phyloP scores from a whole-genome alignment of 2,329 filamentous ascomycete species.

The Onygenales sp. region DNA sequence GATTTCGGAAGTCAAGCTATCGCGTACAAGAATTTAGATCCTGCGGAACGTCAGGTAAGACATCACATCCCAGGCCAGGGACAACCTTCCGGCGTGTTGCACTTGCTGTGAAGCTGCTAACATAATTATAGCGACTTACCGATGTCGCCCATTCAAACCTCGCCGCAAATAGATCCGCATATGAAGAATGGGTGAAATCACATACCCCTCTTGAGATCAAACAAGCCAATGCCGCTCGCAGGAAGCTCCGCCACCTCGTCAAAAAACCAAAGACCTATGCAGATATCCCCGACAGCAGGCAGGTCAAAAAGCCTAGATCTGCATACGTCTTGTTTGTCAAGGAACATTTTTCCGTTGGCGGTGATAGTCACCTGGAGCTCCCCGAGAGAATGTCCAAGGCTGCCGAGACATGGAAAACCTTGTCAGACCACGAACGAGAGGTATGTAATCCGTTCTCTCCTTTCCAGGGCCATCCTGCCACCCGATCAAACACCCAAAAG shows the following conservation, averaged over 20 bases:
- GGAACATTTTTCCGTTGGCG: slow-evolving; percentile 18
- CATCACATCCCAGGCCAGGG: neutral
- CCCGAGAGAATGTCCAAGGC: slow-evolving; percentile 18
- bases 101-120: neutral
- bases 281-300: slow-evolving; percentile 45
- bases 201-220: slow-evolving; percentile 50
- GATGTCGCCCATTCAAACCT: slow-evolving; percentile 40
- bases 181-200: slow-evolving; percentile 45
- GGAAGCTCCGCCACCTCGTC: slow-evolving; percentile 18
- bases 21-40: slow-evolving; percentile 24
- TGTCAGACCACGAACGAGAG: slow-evolving; percentile 25
- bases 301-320: slow-evolving; percentile 33
- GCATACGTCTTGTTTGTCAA: slow-evolving; percentile 36
- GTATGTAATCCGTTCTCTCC: slow-evolving; percentile 8
- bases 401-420: slow-evolving; percentile 16
- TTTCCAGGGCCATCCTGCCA: neutral
- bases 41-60: slow-evolving; percentile 28
- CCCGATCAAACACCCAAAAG: neutral
- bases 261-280: slow-evolving; percentile 11
- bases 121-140: slow-evolving; percentile 40
- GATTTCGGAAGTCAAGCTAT: slow-evolving; percentile 9
- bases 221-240: slow-evolving; percentile 50
- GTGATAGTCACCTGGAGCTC: slow-evolving; percentile 17
- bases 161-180: slow-evolving; percentile 33
- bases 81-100: neutral